phyloP scores from a whole-genome alignment of 2,329 filamentous ascomycete genomes.

The Helotiales sp. region DNA sequence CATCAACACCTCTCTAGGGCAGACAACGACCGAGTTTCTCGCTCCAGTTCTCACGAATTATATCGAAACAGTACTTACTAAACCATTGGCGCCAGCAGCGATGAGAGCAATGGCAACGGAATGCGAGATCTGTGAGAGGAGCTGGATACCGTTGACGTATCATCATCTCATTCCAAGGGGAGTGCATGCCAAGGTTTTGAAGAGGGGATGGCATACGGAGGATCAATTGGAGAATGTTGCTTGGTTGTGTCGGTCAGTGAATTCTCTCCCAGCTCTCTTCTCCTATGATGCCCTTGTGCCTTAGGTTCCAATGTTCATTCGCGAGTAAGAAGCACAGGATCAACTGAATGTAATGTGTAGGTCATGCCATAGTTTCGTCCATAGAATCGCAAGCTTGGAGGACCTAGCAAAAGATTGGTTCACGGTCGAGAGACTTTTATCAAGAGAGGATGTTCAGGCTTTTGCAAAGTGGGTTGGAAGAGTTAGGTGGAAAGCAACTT shows the following conservation, averaged over 20 bases:
- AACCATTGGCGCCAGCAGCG: conserved; percentile 62
- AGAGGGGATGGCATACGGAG: conserved; percentile 75
- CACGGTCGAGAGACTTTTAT: conserved; percentile 69
- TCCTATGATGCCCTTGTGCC: not conserved
- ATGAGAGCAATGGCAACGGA: conserved; percentile 52
- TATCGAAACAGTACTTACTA: conserved; percentile 53
- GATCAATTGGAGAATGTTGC: conserved; percentile 78
- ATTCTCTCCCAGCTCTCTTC: not conserved
- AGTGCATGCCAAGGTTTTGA: conserved; percentile 74
- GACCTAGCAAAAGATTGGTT: conserved; percentile 72
- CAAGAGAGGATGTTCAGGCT: conserved; percentile 67
- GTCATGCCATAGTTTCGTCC: conserved; percentile 81
- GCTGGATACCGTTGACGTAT: conserved; percentile 76
- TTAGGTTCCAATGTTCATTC: not conserved
- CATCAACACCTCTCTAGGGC: conserved; percentile 45
- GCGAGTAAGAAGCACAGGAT: not conserved
- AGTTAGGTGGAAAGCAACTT: conserved; percentile 68
- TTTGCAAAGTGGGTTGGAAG: conserved; percentile 74
- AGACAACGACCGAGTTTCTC: conserved; percentile 54
- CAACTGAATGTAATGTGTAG: conserved; percentile 36
- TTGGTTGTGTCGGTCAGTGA: conserved; percentile 63
- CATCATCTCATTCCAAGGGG: conserved; percentile 83
- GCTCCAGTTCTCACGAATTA: conserved; percentile 64
- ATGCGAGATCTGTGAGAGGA: conserved; percentile 77
- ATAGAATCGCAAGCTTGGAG: conserved; percentile 73